Evolutionary conservation across 2,329 filamentous ascomycete species (phyloP), one percentile per base, ranked within the genome.

Genomic region (Chaetomiaceae sp.): DNA sequence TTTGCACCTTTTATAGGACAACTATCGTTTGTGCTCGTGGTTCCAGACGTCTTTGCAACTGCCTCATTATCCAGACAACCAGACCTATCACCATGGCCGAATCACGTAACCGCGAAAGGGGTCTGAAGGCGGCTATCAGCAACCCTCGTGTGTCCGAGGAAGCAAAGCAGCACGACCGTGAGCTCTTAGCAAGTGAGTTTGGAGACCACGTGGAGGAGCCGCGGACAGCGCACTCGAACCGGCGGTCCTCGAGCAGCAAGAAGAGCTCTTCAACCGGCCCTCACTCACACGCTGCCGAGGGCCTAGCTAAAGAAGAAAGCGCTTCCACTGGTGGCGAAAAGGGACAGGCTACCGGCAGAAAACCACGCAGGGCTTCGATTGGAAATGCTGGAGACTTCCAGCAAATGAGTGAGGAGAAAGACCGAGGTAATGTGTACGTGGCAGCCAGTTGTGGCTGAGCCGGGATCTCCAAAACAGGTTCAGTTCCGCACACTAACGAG

Each of bases 81-180:
- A n/a, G n/a, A n/a, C n/a, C n/a, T n/a, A 27, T 11, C 23, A 58
- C 1, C 13, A 62, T 60, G 59, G 38, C 54, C 7, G 57, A 63
- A 16, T 25, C 51, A 33, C 49, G 33, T n/a, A 59, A 62, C 30
- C 60, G 60, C 9, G 60, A 63, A 18, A 56, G 62, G 2, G 62
- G 62, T 40, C 60, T 63, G n/a, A 58, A 55, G 37, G 61, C 62
- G 5, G 61, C 62, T 38, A 44, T 63, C 46, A 54, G 53, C 52
- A 64, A 64, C 51, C 62, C 62, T 18, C 49, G 57, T 2, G 62
- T 63, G 1, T 64, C 62, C 0, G 61, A 64, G 16, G 34, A 62
- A 42, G 62, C 61, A 20, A 64, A 63, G 44, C 47, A 62, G 38
- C 60, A 55, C 18, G 60, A 63, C 54, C 60, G 60, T 5, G 60